phyloP scores from a whole-genome alignment of 176 grass and related monocot species.

The Areca catechu region DNA sequence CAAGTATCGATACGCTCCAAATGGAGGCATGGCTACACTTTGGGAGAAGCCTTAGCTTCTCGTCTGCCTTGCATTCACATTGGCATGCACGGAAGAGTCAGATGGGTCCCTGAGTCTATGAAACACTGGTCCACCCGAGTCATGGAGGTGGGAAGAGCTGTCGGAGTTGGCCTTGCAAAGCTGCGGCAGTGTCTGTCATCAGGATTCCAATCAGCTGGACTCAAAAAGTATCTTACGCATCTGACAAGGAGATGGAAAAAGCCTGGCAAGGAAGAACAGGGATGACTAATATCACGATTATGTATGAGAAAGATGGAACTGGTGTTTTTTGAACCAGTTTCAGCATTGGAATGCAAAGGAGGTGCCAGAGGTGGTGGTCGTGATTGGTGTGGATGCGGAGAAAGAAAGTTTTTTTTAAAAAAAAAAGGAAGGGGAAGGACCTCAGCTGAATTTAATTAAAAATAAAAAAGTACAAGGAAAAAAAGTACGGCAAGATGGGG shows the following conservation, averaged over 20 bases:
- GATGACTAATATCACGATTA: constrained; percentile 51
- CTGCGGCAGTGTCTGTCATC: constrained; percentile 23
- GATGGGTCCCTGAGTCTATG: constrained; percentile 89
- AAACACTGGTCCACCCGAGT: constrained; percentile 88
- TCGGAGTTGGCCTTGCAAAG: constrained; percentile 82
- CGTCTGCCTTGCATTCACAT: constrained; percentile 61
- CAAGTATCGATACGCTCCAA: constrained; percentile 83
- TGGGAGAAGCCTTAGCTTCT: constrained; percentile 73
- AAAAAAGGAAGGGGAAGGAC: too few species aligned
- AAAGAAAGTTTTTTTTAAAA: background rate
- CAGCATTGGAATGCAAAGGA: constrained; percentile 1
- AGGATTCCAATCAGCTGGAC: constrained; percentile 8
- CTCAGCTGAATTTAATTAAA: too few species aligned
- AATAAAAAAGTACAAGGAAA: too few species aligned
- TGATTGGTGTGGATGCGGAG: constrained; percentile 17
- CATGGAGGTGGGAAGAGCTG: constrained; percentile 93
- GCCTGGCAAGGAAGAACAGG: constrained; percentile 76
- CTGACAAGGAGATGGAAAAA: constrained; percentile 57
- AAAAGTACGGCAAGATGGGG: too few species aligned
- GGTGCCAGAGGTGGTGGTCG: constrained; percentile 12
- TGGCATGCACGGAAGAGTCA: constrained; percentile 88
- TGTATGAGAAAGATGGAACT: constrained; percentile 63
- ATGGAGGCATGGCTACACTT: constrained; percentile 97
- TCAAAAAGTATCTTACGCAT: constrained; percentile 21
- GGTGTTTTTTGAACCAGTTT: constrained; percentile 28